Evolutionary conservation across 2,329 filamentous ascomycete genomes (phyloP).

Genomic region (Trichoderma pleuroti): DNA sequence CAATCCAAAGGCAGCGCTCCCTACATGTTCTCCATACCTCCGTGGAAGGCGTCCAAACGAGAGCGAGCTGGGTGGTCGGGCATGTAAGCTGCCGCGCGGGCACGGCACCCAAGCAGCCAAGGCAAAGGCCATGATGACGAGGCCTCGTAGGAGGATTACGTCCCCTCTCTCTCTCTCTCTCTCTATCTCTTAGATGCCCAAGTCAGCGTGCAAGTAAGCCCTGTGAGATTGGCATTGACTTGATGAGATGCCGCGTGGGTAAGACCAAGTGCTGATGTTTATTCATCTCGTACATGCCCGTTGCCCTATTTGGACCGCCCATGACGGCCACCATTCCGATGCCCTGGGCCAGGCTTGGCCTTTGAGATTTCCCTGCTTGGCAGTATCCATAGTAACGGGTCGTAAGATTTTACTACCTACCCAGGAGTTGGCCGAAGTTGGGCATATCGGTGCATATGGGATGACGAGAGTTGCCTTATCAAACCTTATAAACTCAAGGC

Average conservation of each 20-base stretch:
- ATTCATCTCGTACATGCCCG: neutral
- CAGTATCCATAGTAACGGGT: neutral
- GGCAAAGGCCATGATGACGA: neutral
- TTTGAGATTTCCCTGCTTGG: neutral
- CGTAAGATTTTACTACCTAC: neutral
- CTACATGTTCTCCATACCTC: neutral
- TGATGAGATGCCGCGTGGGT: neutral
- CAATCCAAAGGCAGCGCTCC: neutral
- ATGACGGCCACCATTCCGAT: neutral
- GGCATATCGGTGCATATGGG: neutral
- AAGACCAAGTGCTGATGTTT: neutral
- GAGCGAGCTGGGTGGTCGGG: neutral
- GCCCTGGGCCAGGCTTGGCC: neutral
- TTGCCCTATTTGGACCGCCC: neutral
- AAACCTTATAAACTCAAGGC: neutral
- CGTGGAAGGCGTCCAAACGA: neutral
- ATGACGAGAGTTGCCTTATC: neutral
- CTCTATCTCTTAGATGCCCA: neutral
- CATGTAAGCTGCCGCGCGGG: constrained; percentile 1
- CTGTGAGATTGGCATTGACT: neutral
- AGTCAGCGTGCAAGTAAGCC: neutral
- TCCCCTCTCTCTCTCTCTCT: too few species aligned
- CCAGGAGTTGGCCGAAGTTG: neutral
- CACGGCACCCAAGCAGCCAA: neutral
- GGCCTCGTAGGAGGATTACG: neutral